These are phyloP conservation scores for Aspergillus steynii DNA, from an alignment of 495 filamentous ascomycete genomes.

Conservation along the genomic window DNA sequence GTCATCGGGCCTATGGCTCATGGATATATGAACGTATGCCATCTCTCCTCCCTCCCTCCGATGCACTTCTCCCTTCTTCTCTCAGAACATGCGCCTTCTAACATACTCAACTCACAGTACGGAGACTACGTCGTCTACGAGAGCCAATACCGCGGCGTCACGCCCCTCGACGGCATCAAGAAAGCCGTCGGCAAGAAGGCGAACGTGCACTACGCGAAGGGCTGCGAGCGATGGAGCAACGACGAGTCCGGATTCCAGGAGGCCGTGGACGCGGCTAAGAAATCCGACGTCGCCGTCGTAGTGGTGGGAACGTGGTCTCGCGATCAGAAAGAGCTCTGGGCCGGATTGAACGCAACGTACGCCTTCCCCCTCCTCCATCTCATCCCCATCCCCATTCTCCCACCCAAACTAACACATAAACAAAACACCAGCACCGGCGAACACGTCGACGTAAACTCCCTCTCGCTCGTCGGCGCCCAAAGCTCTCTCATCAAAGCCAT, in stretches of 20 bases:
- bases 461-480: conserved; percentile 71
- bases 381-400: neutral
- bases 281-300: conserved; percentile 68
- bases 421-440: conserved; percentile 58
- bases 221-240: conserved; percentile 72
- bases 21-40: conserved; percentile 65
- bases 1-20: conserved; percentile 76
- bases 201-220: conserved; percentile 62
- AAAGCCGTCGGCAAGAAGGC: conserved; percentile 53
- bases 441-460: conserved; percentile 61
- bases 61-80: conserved; percentile 1
- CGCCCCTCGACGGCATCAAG: conserved; percentile 65
- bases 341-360: conserved; percentile 63
- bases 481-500: conserved; percentile 63
- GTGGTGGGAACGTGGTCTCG: conserved; percentile 75
- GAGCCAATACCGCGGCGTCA: conserved; percentile 62
- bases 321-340: conserved; percentile 67
- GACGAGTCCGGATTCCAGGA: conserved; percentile 63
- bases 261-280: conserved; percentile 61
- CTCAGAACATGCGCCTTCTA: neutral
- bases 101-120: conserved; percentile 38
- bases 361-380: conserved; percentile 7
- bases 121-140: conserved; percentile 67
- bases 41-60: neutral
- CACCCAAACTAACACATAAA: conserved; percentile 1